These are phyloP conservation scores for Pouteria glomerata DNA, from an alignment of 148 eudicot genomes.

Conservation along the genomic window DNA sequence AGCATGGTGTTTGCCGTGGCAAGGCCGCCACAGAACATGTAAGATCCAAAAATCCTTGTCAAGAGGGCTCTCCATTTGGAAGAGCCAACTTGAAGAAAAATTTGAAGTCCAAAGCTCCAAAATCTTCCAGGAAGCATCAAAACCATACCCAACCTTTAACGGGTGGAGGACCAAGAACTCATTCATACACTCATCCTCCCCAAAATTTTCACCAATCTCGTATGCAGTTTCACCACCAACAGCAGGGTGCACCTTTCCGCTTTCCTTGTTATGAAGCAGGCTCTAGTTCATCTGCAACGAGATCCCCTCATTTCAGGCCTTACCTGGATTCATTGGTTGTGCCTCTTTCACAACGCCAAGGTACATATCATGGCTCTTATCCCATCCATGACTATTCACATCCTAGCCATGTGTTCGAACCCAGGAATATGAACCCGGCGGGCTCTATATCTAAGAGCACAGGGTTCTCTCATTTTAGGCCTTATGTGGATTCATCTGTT, in stretches of 20 bases:
- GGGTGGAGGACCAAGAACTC: slow-evolving; percentile 7
- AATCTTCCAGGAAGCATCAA: slow-evolving; percentile 19
- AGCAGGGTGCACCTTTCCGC: slow-evolving; percentile 5
- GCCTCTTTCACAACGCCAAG: not conserved
- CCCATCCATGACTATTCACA: not conserved
- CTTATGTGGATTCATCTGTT: not conserved
- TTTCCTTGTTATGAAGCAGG: not conserved
- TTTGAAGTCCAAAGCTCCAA: slow-evolving; percentile 9
- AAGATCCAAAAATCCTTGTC: slow-evolving; percentile 4
- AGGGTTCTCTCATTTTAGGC: too few relatives aligned
- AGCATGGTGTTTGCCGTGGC: slow-evolving; percentile 12
- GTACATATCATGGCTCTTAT: not conserved
- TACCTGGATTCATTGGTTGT: not conserved
- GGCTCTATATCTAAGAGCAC: too few relatives aligned
- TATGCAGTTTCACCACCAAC: slow-evolving; percentile 16
- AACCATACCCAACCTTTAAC: not conserved
- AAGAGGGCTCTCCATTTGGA: slow-evolving; percentile 8
- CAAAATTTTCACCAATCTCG: slow-evolving; percentile 17
- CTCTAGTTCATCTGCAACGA: slow-evolving; percentile 9
- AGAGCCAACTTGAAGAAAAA: slow-evolving; percentile 15
- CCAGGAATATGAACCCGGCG: too few relatives aligned
- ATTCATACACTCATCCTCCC: slow-evolving; percentile 22
- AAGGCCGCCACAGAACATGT: slow-evolving; percentile 14
- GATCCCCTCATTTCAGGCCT: slow-evolving; percentile 11
- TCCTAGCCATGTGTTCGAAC: not conserved